phyloP scores from a whole-genome alignment of 768 basidiomycete genomes.

The Dioszegia crocea region DNA sequence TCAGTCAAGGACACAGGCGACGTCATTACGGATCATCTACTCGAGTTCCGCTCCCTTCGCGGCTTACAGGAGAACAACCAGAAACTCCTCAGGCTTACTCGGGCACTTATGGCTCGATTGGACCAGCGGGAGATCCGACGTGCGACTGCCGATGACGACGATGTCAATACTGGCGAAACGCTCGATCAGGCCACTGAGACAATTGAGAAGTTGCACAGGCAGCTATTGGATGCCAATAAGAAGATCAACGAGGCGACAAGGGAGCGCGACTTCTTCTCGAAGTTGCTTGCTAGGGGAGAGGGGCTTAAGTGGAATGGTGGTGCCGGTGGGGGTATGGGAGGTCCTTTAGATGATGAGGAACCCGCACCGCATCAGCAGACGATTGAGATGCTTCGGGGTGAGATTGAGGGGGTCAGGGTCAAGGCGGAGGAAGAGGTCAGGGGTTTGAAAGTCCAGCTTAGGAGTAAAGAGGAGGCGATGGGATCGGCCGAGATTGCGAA shows the following conservation, averaged over 20 bases:
- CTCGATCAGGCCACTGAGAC: conserved; percentile 83
- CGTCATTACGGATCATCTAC: conserved; percentile 82
- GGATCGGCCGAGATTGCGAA: conserved; percentile 63
- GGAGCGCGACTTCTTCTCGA: conserved; percentile 79
- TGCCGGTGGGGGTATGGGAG: conserved; percentile 1
- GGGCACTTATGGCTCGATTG: conserved; percentile 77
- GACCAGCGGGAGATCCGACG: conserved; percentile 66
- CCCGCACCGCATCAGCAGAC: conserved; percentile 23
- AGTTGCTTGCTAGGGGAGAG: conserved; percentile 58
- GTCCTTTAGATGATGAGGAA: conserved; percentile 18
- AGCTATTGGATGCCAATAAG: conserved; percentile 70
- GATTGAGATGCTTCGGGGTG: conserved; percentile 67
- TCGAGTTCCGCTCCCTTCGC: conserved; percentile 75
- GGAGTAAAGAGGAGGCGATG: conserved; percentile 63
- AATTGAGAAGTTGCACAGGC: conserved; percentile 69
- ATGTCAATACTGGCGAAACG: conserved; percentile 56
- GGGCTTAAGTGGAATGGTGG: conserved; percentile 50
- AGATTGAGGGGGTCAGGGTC: conserved; percentile 72
- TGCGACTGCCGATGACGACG: conserved; percentile 25
- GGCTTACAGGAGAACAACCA: conserved; percentile 88
- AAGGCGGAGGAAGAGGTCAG: conserved; percentile 77
- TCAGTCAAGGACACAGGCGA: conserved; percentile 53
- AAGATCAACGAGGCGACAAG: conserved; percentile 72
- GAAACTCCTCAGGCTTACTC: conserved; percentile 73
- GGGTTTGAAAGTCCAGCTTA: conserved; percentile 67